A percentile compares a stretch with the other conserved stretches of the same genome.
These are phyloP conservation scores for Trichoderma erinaceum DNA, from an alignment of 495 filamentous ascomycete species.

Conservation along the genomic window DNA sequence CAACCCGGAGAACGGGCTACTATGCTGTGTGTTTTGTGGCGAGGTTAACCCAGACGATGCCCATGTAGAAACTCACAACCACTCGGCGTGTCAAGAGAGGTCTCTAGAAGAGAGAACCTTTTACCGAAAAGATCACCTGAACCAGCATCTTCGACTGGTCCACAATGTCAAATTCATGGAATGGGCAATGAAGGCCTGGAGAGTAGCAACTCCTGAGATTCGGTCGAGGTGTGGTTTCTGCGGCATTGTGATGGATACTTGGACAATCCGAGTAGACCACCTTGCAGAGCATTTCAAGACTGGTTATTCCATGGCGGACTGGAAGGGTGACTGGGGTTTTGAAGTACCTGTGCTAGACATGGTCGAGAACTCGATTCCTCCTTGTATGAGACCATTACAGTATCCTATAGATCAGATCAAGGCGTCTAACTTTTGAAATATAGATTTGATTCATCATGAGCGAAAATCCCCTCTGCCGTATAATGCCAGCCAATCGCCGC, in stretches of 20 bases:
- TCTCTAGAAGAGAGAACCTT: constrained; percentile 64
- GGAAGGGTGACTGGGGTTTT: constrained; percentile 70
- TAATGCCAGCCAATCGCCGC: constrained; percentile 32
- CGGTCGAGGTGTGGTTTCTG: constrained; percentile 70
- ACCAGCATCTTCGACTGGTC: constrained; percentile 74
- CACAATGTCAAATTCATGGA: constrained; percentile 58
- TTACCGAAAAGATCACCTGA: constrained; percentile 76
- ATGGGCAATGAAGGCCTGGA: constrained; percentile 66
- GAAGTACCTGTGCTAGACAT: constrained; percentile 50
- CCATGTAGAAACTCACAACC: constrained; percentile 67
- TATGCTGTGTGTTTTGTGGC: constrained; percentile 65
- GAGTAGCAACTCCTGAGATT: constrained; percentile 50
- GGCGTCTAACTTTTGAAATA: constrained; percentile 16
- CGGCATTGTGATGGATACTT: constrained; percentile 51
- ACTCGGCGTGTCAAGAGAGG: constrained; percentile 60
- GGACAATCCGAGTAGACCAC: constrained; percentile 58
- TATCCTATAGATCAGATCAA: constrained; percentile 15
- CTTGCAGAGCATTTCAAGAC: constrained; percentile 63
- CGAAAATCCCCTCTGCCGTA: constrained; percentile 43
- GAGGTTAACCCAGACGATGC: constrained; percentile 47
- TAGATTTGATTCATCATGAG: constrained; percentile 52
- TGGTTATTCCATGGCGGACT: constrained; percentile 60
- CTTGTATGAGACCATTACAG: constrained; percentile 37
- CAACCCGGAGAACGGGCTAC: constrained; percentile 40
- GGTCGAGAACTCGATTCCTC: constrained; percentile 62